A percentile compares a stretch with the other conserved stretches of the same genome.
Evolutionary conservation across 2,329 filamentous ascomycete species (phyloP).

Genomic region (Parastagonospora nodorum): DNA sequence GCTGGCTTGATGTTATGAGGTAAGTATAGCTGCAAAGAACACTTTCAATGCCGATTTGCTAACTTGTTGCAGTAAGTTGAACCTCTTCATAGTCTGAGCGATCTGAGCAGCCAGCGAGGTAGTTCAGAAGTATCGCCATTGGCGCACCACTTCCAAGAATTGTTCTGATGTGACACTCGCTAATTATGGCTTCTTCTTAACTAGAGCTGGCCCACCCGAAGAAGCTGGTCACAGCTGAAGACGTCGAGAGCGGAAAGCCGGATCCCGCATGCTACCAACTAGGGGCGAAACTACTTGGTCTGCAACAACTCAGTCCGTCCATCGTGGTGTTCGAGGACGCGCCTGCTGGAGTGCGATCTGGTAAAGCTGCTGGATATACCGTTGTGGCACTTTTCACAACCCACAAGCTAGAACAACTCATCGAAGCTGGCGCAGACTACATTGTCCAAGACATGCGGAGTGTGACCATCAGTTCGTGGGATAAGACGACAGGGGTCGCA

Average conservation of each 20-base stretch:
- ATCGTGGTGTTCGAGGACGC: conserved; percentile 88
- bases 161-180: no score
- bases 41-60: no score
- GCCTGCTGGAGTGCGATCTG: conserved; percentile 80
- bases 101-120: no score
- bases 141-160: no score
- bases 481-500: conserved; percentile 62
- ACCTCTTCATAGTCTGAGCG: no score
- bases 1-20: conserved; percentile 56
- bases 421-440: conserved; percentile 82
- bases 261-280: conserved; percentile 56
- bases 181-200: no score
- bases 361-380: conserved; percentile 83
- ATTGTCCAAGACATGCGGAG: conserved; percentile 80
- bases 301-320: conserved; percentile 46
- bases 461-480: conserved; percentile 64
- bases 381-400: conserved; percentile 86
- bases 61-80: no score
- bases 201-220: conserved; percentile 50
- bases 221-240: conserved; percentile 56
- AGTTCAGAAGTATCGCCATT: no score
- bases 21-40: no score
- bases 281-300: conserved; percentile 48
- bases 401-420: conserved; percentile 74
- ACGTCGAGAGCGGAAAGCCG: conserved; percentile 56